phyloP scores from a whole-genome alignment of 1,139 yeast species.

The Sugiyamaella paludigena region DNA sequence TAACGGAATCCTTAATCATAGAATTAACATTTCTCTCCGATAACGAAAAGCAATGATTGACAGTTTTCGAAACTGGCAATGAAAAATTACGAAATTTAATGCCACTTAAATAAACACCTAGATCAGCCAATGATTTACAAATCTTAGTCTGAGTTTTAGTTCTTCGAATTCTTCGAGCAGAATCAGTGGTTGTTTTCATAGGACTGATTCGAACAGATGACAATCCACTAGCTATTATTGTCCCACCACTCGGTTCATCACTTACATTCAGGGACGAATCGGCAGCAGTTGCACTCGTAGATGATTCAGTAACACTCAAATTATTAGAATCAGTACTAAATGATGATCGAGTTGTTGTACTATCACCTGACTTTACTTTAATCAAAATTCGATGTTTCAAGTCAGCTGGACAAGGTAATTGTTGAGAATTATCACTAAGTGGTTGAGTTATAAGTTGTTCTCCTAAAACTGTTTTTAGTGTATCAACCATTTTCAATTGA shows the following conservation, averaged over 20 bases:
- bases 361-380: constrained; percentile 57
- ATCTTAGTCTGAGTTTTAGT: constrained; percentile 38
- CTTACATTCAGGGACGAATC: not conserved
- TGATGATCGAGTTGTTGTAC: not conserved
- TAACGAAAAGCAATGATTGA: constrained; percentile 81
- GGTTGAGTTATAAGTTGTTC: constrained; percentile 53
- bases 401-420: constrained; percentile 69
- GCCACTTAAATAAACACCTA: constrained; percentile 72
- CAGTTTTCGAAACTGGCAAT: constrained; percentile 77
- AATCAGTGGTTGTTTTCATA: not conserved
- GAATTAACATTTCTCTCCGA: constrained; percentile 67
- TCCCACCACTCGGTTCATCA: constrained; percentile 8
- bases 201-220: constrained; percentile 6
- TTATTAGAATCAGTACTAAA: constrained; percentile 7
- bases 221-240: not conserved
- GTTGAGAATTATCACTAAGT: constrained; percentile 27
- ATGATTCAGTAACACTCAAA: constrained; percentile 11
- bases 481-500: constrained; percentile 56
- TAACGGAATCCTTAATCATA: constrained; percentile 61
- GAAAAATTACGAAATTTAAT: constrained; percentile 77
- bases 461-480: constrained; percentile 57
- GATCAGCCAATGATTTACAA: constrained; percentile 51
- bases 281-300: constrained; percentile 4
- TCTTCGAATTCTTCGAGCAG: constrained; percentile 23
- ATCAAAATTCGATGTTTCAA: constrained; percentile 67